Base-by-base conservation (phyloP, 1,284 basidiomycete species). In the Ceratobasidium sp. region DNA sequence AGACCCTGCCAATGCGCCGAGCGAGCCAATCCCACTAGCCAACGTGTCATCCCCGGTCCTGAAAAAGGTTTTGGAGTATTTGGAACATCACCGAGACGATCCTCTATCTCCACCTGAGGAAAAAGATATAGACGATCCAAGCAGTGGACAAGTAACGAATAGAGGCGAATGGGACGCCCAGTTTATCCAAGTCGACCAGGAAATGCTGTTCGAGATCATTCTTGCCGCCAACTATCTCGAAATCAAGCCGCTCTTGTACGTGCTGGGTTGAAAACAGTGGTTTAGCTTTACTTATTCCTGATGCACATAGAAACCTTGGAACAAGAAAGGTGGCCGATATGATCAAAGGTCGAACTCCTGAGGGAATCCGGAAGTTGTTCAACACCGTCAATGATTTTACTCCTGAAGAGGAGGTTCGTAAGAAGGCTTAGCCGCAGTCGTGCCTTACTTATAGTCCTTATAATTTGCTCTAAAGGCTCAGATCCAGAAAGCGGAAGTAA, bases 281-380 rank as follows among this genome's bases (percentile, higher is more conserved):
- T 62, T 51, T 57, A 3, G 14, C 17, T 24, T 19, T 41, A 41
- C 36, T 41, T 4, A 41, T 76, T 57, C 71, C 50, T 75, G 57
- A 64, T 57, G 15, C 80, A 97, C 14, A 2, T 33, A 57, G 96
- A 78, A 98, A 99, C 82, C 96, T 99, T 76, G 97, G 98, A 0
- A 99, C 98, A 90, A 99, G 99, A 89, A 99, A 97, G 15, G 98
- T 99, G 11, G 98, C 98, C 36, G 99, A 99, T 88, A 99, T 99
- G 98, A 98, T 98, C 87, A 98, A 98, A 86, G 96, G 96, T 56
- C 98, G 98, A 89, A 95, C 95, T 9, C 95, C 96, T 17, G 94
- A 97, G 82, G 96, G 97, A 84, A 97, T 97, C 80, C 93, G 96
- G 76, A 97, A 97, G 82, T 89, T 97, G 59, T 97, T 98, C 89